Evolutionary conservation across 805 yeast species (phyloP), one percentile per base, ranked within the genome.

Genomic region (Wickerhamiella qilinensis): DNA sequence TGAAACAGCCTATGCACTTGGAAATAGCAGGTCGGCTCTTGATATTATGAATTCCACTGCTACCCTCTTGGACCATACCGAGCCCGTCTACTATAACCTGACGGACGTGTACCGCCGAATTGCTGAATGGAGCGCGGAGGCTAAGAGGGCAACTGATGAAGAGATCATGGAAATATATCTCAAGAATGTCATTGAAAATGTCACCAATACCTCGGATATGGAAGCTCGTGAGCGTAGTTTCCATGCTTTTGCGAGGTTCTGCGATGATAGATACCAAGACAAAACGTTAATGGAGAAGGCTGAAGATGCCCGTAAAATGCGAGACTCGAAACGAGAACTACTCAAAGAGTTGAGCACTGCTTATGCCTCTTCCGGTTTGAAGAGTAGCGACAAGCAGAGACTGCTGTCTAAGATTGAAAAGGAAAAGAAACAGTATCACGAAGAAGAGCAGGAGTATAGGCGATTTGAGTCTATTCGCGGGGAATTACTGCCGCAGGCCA

Each of bases 41-140:
- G 60, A 58, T 3, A 68, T 77, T 48, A 50, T 81, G 41, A n/a
- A n/a, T n/a, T n/a, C n/a, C n/a, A n/a, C n/a, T n/a, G n/a, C n/a
- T n/a, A n/a, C n/a, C n/a, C n/a, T n/a, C n/a, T n/a, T n/a, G n/a
- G n/a, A n/a, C n/a, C n/a, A n/a, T n/a, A n/a, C n/a, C n/a, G n/a
- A n/a, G n/a, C n/a, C n/a, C n/a, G n/a, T n/a, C n/a, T n/a, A n/a
- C n/a, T n/a, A n/a, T n/a, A n/a, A n/a, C n/a, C 11, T 24, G 11
- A 35, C 47, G 5, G 45, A 42, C 9, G 41, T 45, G 5, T 41
- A 47, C 20, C 36, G 53, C 14, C 33, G 28, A 4, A 36, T 59
- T 46, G 63, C 76, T 0, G 65, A 69, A 35, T 85, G 95, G 95
- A 58, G 73, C 27, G 67, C 82, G 0, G 70, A 67, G 35, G 78